phyloP scores from a whole-genome alignment of 495 filamentous ascomycete species.

The Neurospora hispaniola region DNA sequence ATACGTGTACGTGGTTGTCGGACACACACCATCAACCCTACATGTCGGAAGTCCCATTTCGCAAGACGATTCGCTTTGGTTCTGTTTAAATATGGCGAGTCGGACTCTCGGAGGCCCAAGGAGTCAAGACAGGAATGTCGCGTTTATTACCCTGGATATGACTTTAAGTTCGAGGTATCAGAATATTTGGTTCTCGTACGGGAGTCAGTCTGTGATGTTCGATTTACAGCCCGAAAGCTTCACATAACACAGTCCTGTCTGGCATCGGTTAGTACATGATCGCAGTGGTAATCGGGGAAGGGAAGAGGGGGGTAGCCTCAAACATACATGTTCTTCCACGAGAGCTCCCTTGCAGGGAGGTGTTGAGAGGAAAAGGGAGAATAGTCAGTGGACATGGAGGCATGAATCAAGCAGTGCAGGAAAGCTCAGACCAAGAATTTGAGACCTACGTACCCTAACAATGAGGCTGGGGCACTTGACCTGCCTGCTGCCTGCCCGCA shows the following conservation, averaged over 20 bases:
- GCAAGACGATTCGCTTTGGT: too few species aligned
- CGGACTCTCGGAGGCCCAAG: too few species aligned
- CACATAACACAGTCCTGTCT: background rate
- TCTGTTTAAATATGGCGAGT: too few species aligned
- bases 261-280: background rate
- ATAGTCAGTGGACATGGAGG: background rate
- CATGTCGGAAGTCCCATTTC: background rate
- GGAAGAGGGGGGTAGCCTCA: background rate
- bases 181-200: background rate
- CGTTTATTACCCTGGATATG: too few species aligned
- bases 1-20: background rate
- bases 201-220: background rate
- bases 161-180: background rate
- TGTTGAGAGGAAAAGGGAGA: background rate
- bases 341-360: background rate
- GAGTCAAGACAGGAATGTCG: too few species aligned
- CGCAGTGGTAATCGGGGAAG: background rate
- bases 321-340: background rate
- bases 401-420: background rate
- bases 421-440: background rate
- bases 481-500: background rate
- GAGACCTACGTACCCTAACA: background rate
- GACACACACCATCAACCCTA: background rate
- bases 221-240: background rate
- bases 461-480: background rate